A percentile compares a stretch with the other conserved stretches of the same genome.
Conservation (phyloP, 805 yeast species). For the Saturnispora diversa region DNA sequence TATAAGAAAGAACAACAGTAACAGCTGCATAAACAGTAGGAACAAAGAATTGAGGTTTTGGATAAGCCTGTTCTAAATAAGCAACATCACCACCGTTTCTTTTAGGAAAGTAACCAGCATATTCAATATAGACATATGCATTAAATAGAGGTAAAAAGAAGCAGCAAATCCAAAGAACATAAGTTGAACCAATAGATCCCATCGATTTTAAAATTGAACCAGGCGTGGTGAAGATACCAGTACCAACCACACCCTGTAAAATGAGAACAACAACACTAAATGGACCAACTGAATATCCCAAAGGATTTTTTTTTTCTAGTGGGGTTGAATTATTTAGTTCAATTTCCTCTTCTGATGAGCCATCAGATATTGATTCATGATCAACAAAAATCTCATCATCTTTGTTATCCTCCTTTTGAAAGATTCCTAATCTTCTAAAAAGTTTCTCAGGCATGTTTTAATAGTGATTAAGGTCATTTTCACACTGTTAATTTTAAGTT, state of each 20-base stretch:
- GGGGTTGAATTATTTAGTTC: too few relatives aligned
- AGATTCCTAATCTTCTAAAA: too few relatives aligned
- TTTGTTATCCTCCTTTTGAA: too few relatives aligned
- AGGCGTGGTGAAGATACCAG: slow-evolving; percentile 70
- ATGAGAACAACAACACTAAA: slow-evolving; percentile 50
- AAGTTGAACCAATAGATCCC: slow-evolving; percentile 38
- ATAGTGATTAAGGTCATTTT: too few relatives aligned
- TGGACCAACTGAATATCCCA: slow-evolving; percentile 31
- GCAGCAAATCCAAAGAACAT: slow-evolving; percentile 36
- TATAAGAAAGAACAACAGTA: slow-evolving; percentile 74
- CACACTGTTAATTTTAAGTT: too few relatives aligned
- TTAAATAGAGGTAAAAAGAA: slow-evolving; percentile 34
- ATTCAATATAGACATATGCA: slow-evolving; percentile 34
- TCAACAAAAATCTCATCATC: too few relatives aligned
- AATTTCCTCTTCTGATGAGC: too few relatives aligned
- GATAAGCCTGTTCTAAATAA: slow-evolving; percentile 64
- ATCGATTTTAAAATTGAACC: slow-evolving; percentile 44
- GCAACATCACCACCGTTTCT: slow-evolving; percentile 84
- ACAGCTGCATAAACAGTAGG: slow-evolving; percentile 63
- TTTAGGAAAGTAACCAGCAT: slow-evolving; percentile 35
- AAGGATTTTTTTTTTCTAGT: slow-evolving; percentile 30
- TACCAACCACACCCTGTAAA: slow-evolving; percentile 64
- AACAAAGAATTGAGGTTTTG: slow-evolving; percentile 59
- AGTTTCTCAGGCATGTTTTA: too few relatives aligned
- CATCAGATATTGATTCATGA: too few relatives aligned